Percentiles rank a stretch among this genome's conserved stretches.
These are phyloP conservation scores for Xylariaceae sp. DNA, from an alignment of 2,329 filamentous ascomycete genomes.

Conservation along the genomic window DNA sequence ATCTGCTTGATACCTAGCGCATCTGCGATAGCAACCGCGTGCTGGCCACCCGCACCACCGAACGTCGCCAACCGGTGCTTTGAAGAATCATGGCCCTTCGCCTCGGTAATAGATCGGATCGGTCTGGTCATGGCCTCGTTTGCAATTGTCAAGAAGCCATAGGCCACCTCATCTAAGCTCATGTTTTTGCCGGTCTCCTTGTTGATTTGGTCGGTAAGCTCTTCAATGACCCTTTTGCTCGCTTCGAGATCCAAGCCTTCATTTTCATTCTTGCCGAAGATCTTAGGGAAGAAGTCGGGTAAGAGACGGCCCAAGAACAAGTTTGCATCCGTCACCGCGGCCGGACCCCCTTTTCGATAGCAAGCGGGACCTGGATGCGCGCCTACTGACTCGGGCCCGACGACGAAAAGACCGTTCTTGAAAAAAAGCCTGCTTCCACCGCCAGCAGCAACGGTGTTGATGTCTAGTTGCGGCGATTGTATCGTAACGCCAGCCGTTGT, in stretches of 20 bases:
- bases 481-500: conserved; percentile 94
- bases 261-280: conserved; percentile 89
- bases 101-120: conserved; percentile 87
- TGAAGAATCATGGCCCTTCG: conserved; percentile 87
- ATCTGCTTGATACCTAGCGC: conserved; percentile 84
- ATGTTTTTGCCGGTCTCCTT: conserved; percentile 71
- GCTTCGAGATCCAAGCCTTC: conserved; percentile 76
- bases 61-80: conserved; percentile 91
- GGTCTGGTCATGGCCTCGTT: conserved; percentile 92
- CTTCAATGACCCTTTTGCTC: conserved; percentile 73
- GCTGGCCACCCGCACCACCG: conserved; percentile 88
- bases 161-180: conserved; percentile 81
- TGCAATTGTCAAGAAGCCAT: conserved; percentile 86
- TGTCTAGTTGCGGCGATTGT: conserved; percentile 88
- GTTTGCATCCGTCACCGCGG: conserved; percentile 94
- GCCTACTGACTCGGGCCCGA: conserved; percentile 86
- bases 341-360: conserved; percentile 85
- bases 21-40: conserved; percentile 88
- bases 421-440: conserved; percentile 86
- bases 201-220: conserved; percentile 78
- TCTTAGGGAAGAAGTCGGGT: conserved; percentile 92
- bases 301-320: conserved; percentile 80
- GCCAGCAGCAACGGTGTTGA: conserved; percentile 92
- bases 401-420: conserved; percentile 85
- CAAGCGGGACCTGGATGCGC: conserved; percentile 90